Conservation (phyloP, 192 early-diverging fungal species). For the Paraglomus occultum region DNA sequence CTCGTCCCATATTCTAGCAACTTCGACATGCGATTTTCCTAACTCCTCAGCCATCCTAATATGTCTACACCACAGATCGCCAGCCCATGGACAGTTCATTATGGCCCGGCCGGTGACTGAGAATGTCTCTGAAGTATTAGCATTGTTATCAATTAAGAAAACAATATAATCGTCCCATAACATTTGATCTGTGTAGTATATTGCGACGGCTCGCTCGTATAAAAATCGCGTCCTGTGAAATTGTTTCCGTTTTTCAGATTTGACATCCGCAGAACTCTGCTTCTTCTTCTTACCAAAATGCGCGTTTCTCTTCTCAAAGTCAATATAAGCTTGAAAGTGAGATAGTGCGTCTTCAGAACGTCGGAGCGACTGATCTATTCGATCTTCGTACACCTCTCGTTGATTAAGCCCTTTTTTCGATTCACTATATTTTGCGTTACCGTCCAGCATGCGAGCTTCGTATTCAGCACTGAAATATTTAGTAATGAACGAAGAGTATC, state of each 20-base stretch:
- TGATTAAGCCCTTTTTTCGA: slow-evolving; percentile 41
- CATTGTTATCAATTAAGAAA: slow-evolving; percentile 48
- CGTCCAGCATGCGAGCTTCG: slow-evolving; percentile 50
- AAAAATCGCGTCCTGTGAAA: slow-evolving; percentile 40
- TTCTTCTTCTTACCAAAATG: not conserved
- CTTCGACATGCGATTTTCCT: not conserved
- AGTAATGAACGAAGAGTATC: slow-evolving; percentile 64
- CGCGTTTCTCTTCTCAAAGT: slow-evolving; percentile 41
- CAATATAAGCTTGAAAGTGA: slow-evolving; percentile 57
- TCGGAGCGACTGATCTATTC: slow-evolving; percentile 5
- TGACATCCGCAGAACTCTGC: not conserved
- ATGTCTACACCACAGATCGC: slow-evolving; percentile 53
- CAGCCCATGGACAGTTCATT: slow-evolving; percentile 74
- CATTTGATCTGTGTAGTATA: slow-evolving; percentile 55
- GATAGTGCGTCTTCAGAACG: slow-evolving; percentile 35
- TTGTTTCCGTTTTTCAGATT: slow-evolving; percentile 26
- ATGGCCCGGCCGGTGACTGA: slow-evolving; percentile 49
- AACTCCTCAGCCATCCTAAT: slow-evolving; percentile 1
- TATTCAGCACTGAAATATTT: slow-evolving; percentile 50
- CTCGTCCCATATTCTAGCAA: slow-evolving; percentile 23
- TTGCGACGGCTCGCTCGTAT: slow-evolving; percentile 64
- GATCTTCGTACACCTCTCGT: slow-evolving; percentile 52
- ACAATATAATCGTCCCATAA: slow-evolving; percentile 71
- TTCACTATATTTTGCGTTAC: slow-evolving; percentile 44
- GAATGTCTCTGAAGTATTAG: slow-evolving; percentile 18